Evolutionary conservation across 768 basidiomycete genomes (phyloP).

Genomic region (Hirschioporus abietinus): DNA sequence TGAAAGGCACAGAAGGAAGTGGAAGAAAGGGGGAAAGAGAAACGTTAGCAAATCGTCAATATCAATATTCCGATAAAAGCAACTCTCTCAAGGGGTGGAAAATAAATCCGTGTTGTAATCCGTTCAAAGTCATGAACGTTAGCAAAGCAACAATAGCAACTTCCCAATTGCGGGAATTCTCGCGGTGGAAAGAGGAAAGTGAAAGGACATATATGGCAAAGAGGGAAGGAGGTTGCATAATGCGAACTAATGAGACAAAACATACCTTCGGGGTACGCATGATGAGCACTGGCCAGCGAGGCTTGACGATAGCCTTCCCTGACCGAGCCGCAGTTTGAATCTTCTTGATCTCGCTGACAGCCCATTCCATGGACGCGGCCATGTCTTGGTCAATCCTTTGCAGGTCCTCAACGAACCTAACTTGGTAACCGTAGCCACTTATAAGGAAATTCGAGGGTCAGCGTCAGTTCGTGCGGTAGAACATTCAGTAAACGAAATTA

Average conservation of each 20-base stretch:
- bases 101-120: background rate
- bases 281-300: conserved; percentile 87
- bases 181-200: background rate
- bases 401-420: conserved; percentile 70
- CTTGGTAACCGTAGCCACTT: conserved; percentile 86
- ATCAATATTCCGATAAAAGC: background rate
- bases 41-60: background rate
- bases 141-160: background rate
- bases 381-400: conserved; percentile 69
- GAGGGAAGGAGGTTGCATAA: background rate
- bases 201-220: background rate
- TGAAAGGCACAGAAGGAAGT: background rate
- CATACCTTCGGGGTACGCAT: conserved; percentile 79
- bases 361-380: conserved; percentile 81
- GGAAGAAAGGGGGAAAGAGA: background rate
- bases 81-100: background rate
- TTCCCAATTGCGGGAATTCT: background rate
- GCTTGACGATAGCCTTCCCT: conserved; percentile 76
- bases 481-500: conserved; percentile 1
- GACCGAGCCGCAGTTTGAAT: conserved; percentile 78
- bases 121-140: background rate
- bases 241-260: background rate
- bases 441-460: conserved; percentile 1
- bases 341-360: conserved; percentile 59
- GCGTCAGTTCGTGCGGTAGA: background rate